Conservation (phyloP, 257 asterid species). For the Verbena officinalis region DNA sequence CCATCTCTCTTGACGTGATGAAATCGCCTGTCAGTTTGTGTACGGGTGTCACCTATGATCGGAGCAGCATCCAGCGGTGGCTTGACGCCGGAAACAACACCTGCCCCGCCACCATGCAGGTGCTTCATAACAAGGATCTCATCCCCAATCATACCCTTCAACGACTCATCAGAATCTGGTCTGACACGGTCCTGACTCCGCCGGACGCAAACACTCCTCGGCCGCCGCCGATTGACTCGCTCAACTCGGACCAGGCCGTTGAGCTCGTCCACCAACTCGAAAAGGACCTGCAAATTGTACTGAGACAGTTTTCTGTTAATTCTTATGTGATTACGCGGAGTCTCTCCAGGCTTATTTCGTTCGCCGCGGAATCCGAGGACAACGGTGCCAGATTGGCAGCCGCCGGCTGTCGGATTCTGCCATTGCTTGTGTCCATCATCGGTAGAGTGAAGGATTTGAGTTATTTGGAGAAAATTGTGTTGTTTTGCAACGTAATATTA, state of each 20-base stretch:
- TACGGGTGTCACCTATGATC: constrained; percentile 90
- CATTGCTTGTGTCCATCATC: constrained; percentile 22
- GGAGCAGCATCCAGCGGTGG: constrained; percentile 82
- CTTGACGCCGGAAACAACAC: constrained; percentile 85
- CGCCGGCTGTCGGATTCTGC: constrained; percentile 32
- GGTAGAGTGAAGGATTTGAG: constrained; percentile 27
- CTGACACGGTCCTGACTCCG: constrained; percentile 45
- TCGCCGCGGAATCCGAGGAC: constrained; percentile 49
- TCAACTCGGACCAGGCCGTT: constrained; percentile 38
- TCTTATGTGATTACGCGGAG: constrained; percentile 8
- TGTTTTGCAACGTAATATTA: constrained; percentile 37
- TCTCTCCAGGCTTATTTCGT: constrained; percentile 39
- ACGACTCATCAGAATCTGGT: constrained; percentile 79
- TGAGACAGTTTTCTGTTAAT: neutral
- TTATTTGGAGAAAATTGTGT: constrained; percentile 39
- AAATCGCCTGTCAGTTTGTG: constrained; percentile 82
- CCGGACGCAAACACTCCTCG: neutral
- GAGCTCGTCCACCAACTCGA: constrained; percentile 48
- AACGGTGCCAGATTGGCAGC: constrained; percentile 36
- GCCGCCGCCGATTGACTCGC: constrained; percentile 18
- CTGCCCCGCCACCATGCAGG: constrained; percentile 96
- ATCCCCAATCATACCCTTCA: constrained; percentile 78
- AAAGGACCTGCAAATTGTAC: constrained; percentile 21
- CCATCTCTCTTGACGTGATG: constrained; percentile 84
- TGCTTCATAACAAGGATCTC: constrained; percentile 55